A percentile compares a stretch with the other conserved stretches of the same genome.
phyloP scores from a whole-genome alignment of 2,329 filamentous ascomycete genomes.

The Apiospora kogelbergensis region DNA sequence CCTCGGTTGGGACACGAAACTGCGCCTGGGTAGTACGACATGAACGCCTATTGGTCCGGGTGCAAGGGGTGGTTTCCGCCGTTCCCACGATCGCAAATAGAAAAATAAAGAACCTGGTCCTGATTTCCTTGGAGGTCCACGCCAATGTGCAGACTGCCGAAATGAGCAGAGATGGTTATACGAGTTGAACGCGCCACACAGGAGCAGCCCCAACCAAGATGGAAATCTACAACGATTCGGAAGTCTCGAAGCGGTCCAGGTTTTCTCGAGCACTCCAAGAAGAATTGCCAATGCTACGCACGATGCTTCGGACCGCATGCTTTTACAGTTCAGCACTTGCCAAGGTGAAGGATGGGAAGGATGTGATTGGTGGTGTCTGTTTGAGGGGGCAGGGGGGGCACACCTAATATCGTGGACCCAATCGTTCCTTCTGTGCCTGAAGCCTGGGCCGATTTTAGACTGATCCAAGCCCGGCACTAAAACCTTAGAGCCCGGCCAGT shows the following conservation, averaged over 20 bases:
- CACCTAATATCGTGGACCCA: not conserved
- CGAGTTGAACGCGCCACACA: not conserved
- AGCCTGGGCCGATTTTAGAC: not conserved
- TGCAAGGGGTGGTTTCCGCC: not conserved
- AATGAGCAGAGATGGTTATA: constrained; percentile 1
- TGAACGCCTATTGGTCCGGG: not conserved
- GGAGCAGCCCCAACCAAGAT: not conserved
- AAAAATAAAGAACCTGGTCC: not conserved
- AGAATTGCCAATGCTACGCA: not conserved
- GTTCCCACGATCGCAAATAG: not conserved
- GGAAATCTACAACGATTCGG: not conserved
- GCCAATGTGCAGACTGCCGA: not conserved
- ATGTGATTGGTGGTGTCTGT: not conserved
- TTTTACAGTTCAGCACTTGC: not conserved
- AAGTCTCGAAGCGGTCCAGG: not conserved
- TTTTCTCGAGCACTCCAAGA: not conserved
- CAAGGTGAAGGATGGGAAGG: not conserved
- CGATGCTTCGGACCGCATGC: not conserved
- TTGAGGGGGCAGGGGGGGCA: not conserved
- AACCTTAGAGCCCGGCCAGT: not conserved
- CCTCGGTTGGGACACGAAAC: not conserved
- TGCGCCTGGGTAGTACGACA: not conserved
- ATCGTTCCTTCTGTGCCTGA: too few relatives aligned
- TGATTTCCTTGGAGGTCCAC: not conserved
- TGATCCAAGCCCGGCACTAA: not conserved